Base-by-base conservation (phyloP, 345 rosid species). In the Barbarea vulgaris region DNA sequence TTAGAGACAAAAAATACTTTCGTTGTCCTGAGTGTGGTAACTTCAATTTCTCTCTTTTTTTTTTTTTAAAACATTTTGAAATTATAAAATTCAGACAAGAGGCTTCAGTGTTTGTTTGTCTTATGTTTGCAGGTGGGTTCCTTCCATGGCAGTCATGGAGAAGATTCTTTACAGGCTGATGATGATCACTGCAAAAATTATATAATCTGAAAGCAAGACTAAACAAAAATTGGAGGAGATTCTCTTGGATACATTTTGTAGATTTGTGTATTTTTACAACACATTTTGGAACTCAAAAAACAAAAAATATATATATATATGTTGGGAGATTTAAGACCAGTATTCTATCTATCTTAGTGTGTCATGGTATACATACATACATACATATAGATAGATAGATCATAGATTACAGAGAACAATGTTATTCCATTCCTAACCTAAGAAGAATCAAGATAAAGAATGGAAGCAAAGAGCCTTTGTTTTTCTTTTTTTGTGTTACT, bases 111-210 rank as follows among this genome's bases (percentile, higher is more conserved):
- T 51, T n/a, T 48, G 52, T 50, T 19, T 59, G 17, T 36, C 14
- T 22, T 69, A 6, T 69, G 66, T 53, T 48, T 69, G 83, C 83
- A 91, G 97, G 97, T 69, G 97, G 96, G 34, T 93, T 93, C 82
- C 89, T 91, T 68, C 97, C 96, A 21, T 91, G 98, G 93, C 97
- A 89, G 73, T 88, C 97, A 6, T 93, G 96, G 96, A 93, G 77
- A 72, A 80, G 93, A 71, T 93, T 93, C 88, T 90, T 93, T 81
- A 83, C 95, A 22, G 95, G 98, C 76, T 90, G 72, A 85, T 10
- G 36, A 67, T 58, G 55, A 55, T 69, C 68, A 36, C 64, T 69
- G n/a, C 47, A 39, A 39, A 61, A 4, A 19, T 4, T 46, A 5
- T 46, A 5, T 60, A 17, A 52, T 30, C 30, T 25, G 27, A 48